These are phyloP conservation scores for Nemania bipapillata DNA, from an alignment of 2,329 filamentous ascomycete species.

Conservation along the genomic window DNA sequence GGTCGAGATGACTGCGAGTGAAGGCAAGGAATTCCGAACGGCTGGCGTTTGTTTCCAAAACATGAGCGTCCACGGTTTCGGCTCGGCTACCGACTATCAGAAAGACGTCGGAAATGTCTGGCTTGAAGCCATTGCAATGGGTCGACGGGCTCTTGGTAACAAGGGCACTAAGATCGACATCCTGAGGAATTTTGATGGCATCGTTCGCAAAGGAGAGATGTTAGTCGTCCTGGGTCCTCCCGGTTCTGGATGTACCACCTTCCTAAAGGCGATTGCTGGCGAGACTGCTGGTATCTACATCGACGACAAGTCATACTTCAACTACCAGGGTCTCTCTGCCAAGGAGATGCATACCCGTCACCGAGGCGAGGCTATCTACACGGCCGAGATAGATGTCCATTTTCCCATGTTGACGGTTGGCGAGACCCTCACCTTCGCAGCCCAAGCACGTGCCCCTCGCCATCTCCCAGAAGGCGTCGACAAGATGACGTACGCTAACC, in stretches of 20 bases:
- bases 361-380: constrained; percentile 87
- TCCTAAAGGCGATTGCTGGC: constrained; percentile 84
- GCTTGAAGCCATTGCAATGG: constrained; percentile 60
- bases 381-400: constrained; percentile 83
- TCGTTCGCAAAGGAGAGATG: constrained; percentile 78
- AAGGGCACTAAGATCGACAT: constrained; percentile 72
- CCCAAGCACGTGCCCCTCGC: constrained; percentile 73
- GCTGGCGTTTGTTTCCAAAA: constrained; percentile 74
- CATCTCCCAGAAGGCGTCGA: constrained; percentile 68
- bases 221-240: constrained; percentile 78
- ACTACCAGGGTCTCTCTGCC: constrained; percentile 80
- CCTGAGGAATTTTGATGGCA: constrained; percentile 72
- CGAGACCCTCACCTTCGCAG: constrained; percentile 82
- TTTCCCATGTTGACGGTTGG: constrained; percentile 81
- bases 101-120: constrained; percentile 72
- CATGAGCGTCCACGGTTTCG: constrained; percentile 75
- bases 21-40: constrained; percentile 67
- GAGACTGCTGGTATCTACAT: constrained; percentile 83
- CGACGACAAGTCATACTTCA: constrained; percentile 76
- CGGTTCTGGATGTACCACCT: constrained; percentile 80
- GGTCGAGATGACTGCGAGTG: constrained; percentile 62
- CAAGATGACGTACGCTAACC: constrained; percentile 65
- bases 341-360: constrained; percentile 81
- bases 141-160: constrained; percentile 63
- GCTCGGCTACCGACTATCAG: constrained; percentile 75